phyloP scores from a whole-genome alignment of 2,329 filamentous ascomycete species.

The Fusarium paranaense region DNA sequence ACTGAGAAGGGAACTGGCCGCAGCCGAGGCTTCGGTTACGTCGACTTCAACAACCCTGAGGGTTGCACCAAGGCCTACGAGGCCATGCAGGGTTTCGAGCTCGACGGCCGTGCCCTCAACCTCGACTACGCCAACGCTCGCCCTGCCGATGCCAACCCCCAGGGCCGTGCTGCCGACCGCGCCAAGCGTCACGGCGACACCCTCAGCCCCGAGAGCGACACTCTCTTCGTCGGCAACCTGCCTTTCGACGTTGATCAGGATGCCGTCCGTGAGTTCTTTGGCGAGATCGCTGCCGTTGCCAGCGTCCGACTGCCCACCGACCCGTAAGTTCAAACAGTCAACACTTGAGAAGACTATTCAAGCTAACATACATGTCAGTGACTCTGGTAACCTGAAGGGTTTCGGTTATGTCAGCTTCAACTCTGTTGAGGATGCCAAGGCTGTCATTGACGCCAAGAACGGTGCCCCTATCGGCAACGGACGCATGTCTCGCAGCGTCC shows the following conservation, averaged over 20 bases:
- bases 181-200: slow-evolving; percentile 81
- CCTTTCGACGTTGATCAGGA: slow-evolving; percentile 87
- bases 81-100: slow-evolving; percentile 78
- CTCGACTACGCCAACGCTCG: slow-evolving; percentile 81
- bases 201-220: slow-evolving; percentile 83
- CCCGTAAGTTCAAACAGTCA: slow-evolving; percentile 60
- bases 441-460: slow-evolving; percentile 76
- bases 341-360: not conserved
- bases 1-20: slow-evolving; percentile 84
- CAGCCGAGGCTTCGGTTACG: slow-evolving; percentile 93
- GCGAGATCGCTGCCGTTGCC: slow-evolving; percentile 75
- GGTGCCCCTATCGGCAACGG: slow-evolving; percentile 73
- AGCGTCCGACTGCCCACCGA: slow-evolving; percentile 91
- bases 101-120: slow-evolving; percentile 81
- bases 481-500: slow-evolving; percentile 78
- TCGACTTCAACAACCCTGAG: slow-evolving; percentile 80
- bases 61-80: slow-evolving; percentile 78
- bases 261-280: slow-evolving; percentile 78
- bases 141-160: slow-evolving; percentile 63
- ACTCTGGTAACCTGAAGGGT: slow-evolving; percentile 87
- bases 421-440: slow-evolving; percentile 84
- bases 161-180: slow-evolving; percentile 71
- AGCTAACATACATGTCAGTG: slow-evolving; percentile 58
- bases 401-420: slow-evolving; percentile 91
- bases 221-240: slow-evolving; percentile 92